A percentile compares a stretch with the other conserved stretches of the same genome.
Conservation (phyloP, 192 early-diverging fungal genomes). For the Linnemannia exigua region DNA sequence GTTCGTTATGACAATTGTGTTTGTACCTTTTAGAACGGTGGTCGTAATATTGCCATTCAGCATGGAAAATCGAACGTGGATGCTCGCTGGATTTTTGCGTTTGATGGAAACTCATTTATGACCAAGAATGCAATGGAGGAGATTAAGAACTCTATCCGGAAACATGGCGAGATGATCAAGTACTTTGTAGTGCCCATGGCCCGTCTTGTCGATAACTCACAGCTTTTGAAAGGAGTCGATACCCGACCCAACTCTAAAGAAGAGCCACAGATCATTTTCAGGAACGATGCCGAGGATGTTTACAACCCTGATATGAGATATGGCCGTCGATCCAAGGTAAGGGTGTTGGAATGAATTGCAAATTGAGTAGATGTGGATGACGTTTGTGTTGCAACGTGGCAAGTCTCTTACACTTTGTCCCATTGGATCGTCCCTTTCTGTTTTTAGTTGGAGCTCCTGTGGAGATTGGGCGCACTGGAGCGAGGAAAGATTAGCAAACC, state of each 20-base stretch:
- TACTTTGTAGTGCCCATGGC: conserved; percentile 77
- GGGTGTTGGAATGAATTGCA: background rate
- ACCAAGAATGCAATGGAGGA: conserved; percentile 68
- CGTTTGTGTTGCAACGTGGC: background rate
- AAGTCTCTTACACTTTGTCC: background rate
- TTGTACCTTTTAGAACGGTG: conserved; percentile 66
- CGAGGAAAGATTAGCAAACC: conserved; percentile 62
- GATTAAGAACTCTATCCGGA: conserved; percentile 62
- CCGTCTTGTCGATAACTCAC: conserved; percentile 69
- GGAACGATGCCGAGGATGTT: conserved; percentile 66
- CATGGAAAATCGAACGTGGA: conserved; percentile 64
- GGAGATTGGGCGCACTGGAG: conserved; percentile 69
- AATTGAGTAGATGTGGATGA: background rate
- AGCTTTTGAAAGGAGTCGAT: conserved; percentile 64
- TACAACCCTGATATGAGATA: conserved; percentile 75
- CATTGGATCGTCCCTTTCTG: conserved; percentile 1
- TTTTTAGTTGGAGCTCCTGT: conserved; percentile 67
- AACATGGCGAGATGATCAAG: conserved; percentile 63
- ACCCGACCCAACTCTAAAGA: conserved; percentile 69
- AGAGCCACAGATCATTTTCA: conserved; percentile 74
- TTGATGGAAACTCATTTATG: conserved; percentile 75
- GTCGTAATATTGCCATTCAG: conserved; percentile 67
- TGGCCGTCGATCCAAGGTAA: conserved; percentile 75
- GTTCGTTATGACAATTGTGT: background rate
- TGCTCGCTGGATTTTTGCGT: conserved; percentile 73